A percentile compares a stretch with the other conserved stretches of the same genome.
Conservation (phyloP, 2,329 filamentous ascomycete species). For the Pestalotiopsis sp. region DNA sequence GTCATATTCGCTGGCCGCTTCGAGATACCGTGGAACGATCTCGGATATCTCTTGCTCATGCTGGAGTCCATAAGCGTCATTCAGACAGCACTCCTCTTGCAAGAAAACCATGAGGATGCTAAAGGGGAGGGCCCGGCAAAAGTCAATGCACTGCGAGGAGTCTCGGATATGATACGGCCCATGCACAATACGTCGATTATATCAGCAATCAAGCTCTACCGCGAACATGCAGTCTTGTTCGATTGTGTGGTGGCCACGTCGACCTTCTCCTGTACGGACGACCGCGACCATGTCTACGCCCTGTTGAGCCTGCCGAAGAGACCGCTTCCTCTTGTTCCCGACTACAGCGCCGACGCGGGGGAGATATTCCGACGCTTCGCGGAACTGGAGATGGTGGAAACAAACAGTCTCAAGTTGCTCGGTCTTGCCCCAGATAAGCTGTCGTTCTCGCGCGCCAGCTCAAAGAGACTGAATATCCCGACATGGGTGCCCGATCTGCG, state of each 20-base stretch:
- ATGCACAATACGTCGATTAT: neutral
- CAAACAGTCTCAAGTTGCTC: neutral
- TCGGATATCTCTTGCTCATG: neutral
- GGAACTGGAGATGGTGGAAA: neutral
- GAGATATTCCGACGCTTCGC: neutral
- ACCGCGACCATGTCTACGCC: conserved; percentile 18
- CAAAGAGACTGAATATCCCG: neutral
- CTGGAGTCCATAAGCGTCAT: conserved; percentile 5
- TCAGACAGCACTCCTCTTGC: neutral
- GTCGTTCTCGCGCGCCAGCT: neutral
- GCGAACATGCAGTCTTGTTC: neutral
- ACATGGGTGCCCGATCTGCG: conserved; percentile 2
- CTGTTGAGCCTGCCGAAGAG: conserved; percentile 11
- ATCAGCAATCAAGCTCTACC: neutral
- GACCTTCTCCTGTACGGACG: conserved; percentile 4
- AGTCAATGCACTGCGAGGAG: neutral
- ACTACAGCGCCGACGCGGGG: neutral
- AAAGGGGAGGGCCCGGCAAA: neutral
- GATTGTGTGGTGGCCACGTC: conserved; percentile 1
- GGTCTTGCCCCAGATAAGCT: conserved; percentile 1
- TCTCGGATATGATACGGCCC: neutral
- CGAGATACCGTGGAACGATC: neutral
- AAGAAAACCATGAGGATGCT: neutral
- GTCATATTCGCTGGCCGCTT: neutral
- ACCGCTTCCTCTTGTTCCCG: neutral